phyloP scores from a whole-genome alignment of 2,329 filamentous ascomycete species.

The Trichophyton mentagrophytes region DNA sequence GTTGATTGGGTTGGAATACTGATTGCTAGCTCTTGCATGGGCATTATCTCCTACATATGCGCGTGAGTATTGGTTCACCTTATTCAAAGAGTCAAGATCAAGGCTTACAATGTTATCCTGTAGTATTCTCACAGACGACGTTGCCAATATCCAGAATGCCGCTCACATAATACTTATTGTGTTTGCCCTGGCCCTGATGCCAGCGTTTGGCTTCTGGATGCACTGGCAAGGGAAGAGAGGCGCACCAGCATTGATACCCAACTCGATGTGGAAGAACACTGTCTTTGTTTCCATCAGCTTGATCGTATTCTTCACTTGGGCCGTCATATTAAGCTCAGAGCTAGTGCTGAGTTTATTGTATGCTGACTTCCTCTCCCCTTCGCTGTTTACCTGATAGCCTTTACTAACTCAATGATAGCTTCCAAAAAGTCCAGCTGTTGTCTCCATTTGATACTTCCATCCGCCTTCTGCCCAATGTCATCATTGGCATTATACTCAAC shows the following conservation, averaged over 20 bases:
- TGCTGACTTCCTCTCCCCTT: neutral
- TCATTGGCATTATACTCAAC: constrained; percentile 24
- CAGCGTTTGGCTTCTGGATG: constrained; percentile 44
- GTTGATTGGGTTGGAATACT: constrained; percentile 44
- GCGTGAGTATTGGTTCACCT: constrained; percentile 25
- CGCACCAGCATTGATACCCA: constrained; percentile 47
- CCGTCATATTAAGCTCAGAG: constrained; percentile 37
- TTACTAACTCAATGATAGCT: constrained; percentile 20
- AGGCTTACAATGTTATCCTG: neutral
- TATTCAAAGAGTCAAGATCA: neutral
- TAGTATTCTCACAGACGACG: constrained; percentile 9
- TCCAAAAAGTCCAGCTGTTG: constrained; percentile 39
- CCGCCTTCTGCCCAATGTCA: constrained; percentile 35
- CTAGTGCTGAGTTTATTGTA: constrained; percentile 35
- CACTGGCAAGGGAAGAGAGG: constrained; percentile 34
- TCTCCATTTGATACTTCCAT: constrained; percentile 36
- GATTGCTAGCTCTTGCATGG: constrained; percentile 36
- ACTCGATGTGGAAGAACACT: constrained; percentile 47
- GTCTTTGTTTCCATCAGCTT: constrained; percentile 45
- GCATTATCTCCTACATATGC: constrained; percentile 40
- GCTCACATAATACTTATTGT: constrained; percentile 6
- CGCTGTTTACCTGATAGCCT: neutral
- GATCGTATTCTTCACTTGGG: constrained; percentile 36
- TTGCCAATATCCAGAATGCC: constrained; percentile 7
- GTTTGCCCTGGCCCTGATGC: constrained; percentile 20